Base-by-base conservation (phyloP, 2,329 filamentous ascomycete species). In the Coleophoma crateriformis region DNA sequence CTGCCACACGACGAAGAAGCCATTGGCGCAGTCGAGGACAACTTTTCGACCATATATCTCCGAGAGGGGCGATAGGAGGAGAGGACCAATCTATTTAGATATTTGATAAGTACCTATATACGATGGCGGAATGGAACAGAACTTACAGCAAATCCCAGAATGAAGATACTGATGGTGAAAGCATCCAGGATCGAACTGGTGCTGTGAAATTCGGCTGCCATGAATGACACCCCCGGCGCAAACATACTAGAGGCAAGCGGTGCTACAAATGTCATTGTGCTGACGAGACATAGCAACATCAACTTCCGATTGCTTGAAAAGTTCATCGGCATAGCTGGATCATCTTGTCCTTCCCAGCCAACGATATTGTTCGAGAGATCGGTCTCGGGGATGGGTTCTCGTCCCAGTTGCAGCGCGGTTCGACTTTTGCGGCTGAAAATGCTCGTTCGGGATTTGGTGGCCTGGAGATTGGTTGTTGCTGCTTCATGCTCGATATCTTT, bases 1-100 rank as follows among this genome's bases (percentile, higher is more conserved):
- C 39, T 79, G 79, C 68, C 81, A 86, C 1, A 76, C 60, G 48
- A 80, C 73, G 62, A 87, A 87, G 48, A 81, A 69, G 4, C 74
- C 60, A 54, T 82, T 87, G 50, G 80, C 77, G 4, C 58, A 62
- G 22, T 76, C 71, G 52, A 86, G 74, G 32, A 87, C 63, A 1
- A 72, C 64, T 3, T 79, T 65, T 4, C 84, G 74, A 2, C 84
- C 84, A 58, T 84, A 85, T 50, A 86, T 76, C 61, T 88, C 84
- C 1, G 75, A 79, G 44, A 83, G 57, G 0, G 80, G 80, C 1
- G 78, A 76, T 3, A 84, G 64, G 47, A 82, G 67, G 6, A 84
- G 63, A 1, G 81, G 81, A 0, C 81, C 80, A 12, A 83, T 32
- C 45, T 46, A 34, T n/a, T 15, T 33, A 3, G 8, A n/a, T n/a